Base-by-base conservation (phyloP, 257 asterid species). In the Plantago ovata region DNA sequence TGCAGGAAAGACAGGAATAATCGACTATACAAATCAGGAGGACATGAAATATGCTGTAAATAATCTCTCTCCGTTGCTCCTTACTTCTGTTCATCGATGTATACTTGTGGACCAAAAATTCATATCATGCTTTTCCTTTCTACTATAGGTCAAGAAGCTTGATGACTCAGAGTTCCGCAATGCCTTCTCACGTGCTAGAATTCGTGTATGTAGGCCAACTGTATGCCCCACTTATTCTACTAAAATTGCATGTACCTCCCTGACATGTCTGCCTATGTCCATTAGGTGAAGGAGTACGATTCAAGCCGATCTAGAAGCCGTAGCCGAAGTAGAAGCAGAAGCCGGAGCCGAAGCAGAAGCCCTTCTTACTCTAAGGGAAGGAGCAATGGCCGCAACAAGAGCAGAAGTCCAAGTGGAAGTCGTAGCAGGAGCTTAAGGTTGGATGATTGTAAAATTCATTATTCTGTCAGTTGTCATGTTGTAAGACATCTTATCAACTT, bases 21-120 rank as follows among this genome's bases (percentile, higher is more conserved):
- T 86, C 65, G 98, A 93, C 78, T 93, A 93, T 66, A 82, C 95
- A 38, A 86, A 75, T 67, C 70, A 71, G 10, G 95, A 93, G 44
- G 97, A 93, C 79, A 86, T 89, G 97, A 93, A 73, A 77, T 84
- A 84, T 77, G 93, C 98, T 66, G 97, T 93, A 71, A 79, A 81
- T 64, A 60, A 13, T 63, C 43, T 45, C 59, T 23, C 43, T 36
- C 53, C 21, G 38, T 18, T 9, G 38, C 20, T 46, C 14, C 24
- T 5, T 3, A 18, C 10, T 41, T 15, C 50, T 8, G 15, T 12
- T 56, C 33, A 14, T 10, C 38, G 9, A 13, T 48, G 23, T 52
- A 13, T 24, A 58, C 51, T 23, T 57, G 41, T 56, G 19, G 60
- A 55, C 64, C 65, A 21, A 28, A 36, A 16, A 28, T 10, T 62